These are phyloP conservation scores for Candida montana DNA, from an alignment of 805 yeast species.

Conservation along the genomic window DNA sequence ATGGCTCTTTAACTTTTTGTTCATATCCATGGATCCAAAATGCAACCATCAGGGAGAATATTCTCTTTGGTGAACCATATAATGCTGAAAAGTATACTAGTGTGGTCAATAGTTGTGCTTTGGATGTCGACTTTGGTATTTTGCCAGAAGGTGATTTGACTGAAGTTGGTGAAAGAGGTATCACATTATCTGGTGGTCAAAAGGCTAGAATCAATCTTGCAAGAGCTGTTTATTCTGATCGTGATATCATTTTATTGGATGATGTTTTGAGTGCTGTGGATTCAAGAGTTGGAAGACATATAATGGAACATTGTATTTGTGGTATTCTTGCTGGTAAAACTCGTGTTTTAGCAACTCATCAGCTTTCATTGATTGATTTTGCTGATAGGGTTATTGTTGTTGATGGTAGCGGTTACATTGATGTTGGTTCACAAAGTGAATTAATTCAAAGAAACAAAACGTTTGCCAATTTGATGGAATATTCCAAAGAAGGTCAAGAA, in stretches of 20 bases:
- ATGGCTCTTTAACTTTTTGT: slow-evolving; percentile 48
- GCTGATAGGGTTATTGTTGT: slow-evolving; percentile 70
- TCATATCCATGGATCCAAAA: slow-evolving; percentile 85
- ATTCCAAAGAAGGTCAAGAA: slow-evolving; percentile 30
- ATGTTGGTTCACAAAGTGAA: slow-evolving; percentile 56
- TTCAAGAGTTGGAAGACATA: slow-evolving; percentile 79
- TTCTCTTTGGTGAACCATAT: slow-evolving; percentile 56
- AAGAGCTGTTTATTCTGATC: slow-evolving; percentile 67
- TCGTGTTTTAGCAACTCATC: slow-evolving; percentile 79
- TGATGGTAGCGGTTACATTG: slow-evolving; percentile 56
- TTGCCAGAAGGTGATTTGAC: slow-evolving; percentile 74
- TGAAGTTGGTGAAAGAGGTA: slow-evolving; percentile 82
- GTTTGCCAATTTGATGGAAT: slow-evolving; percentile 49
- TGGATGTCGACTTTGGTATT: slow-evolving; percentile 57
- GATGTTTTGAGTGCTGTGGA: slow-evolving; percentile 85
- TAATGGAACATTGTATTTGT: slow-evolving; percentile 61
- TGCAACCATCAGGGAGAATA: slow-evolving; percentile 71
- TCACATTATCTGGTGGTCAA: slow-evolving; percentile 85
- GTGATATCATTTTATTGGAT: slow-evolving; percentile 65
- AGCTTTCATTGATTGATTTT: slow-evolving; percentile 59
- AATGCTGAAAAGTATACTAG: slow-evolving; percentile 46
- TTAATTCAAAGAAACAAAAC: slow-evolving; percentile 38
- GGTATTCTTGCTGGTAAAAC: slow-evolving; percentile 57
- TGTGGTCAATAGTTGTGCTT: slow-evolving; percentile 61
- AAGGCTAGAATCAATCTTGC: slow-evolving; percentile 79